Conservation (phyloP, 1,284 basidiomycete species). For the Malassezia psittaci region DNA sequence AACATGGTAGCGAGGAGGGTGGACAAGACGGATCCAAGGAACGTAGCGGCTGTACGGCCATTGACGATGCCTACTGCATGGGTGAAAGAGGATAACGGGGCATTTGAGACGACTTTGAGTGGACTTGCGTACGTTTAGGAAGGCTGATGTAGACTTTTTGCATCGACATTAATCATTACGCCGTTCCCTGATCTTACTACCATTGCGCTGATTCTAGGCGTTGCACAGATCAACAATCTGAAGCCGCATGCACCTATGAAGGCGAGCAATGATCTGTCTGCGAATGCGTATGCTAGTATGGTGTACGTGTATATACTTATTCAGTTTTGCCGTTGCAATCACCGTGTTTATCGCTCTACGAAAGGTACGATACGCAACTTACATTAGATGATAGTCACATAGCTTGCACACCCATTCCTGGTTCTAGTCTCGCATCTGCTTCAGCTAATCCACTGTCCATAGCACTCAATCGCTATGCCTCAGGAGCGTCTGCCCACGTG, state of each 20-base stretch:
- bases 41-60: not conserved
- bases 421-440: not conserved
- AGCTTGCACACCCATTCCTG: too few relatives aligned
- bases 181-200: constrained; percentile 8
- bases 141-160: constrained; percentile 7
- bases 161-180: constrained; percentile 7
- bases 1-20: constrained; percentile 7
- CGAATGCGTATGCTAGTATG: constrained; percentile 14
- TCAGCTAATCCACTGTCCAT: not conserved
- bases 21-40: constrained; percentile 11
- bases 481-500: not conserved
- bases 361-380: constrained; percentile 1
- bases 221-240: constrained; percentile 8
- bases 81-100: not conserved
- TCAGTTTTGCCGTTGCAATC: constrained; percentile 5
- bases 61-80: constrained; percentile 4
- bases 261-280: constrained; percentile 1
- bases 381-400: not conserved
- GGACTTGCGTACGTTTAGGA: not conserved
- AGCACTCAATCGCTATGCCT: too few relatives aligned
- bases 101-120: constrained; percentile 8
- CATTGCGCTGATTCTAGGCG: constrained; percentile 1
- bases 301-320: constrained; percentile 3
- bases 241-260: constrained; percentile 4
- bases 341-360: not conserved